Evolutionary conservation across 2,329 filamentous ascomycete species (phyloP).

Genomic region (Fusarium succisae): DNA sequence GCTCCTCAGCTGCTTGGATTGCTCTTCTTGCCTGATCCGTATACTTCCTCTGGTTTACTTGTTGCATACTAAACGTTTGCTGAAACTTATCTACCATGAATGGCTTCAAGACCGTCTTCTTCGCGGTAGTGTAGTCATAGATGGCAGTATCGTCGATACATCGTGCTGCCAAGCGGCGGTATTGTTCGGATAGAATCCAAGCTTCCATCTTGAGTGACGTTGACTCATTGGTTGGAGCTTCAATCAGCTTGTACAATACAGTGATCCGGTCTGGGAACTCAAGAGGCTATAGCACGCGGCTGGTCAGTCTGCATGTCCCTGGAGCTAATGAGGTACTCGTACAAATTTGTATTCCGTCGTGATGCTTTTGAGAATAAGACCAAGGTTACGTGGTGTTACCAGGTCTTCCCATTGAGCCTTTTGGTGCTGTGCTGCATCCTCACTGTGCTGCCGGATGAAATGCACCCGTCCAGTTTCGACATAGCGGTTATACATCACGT

Average conservation of each 20-base stretch:
- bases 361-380: slow-evolving; percentile 30
- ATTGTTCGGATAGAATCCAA: slow-evolving; percentile 19
- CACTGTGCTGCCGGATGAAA: slow-evolving; percentile 15
- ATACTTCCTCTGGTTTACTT: background rate
- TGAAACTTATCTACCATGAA: slow-evolving; percentile 31
- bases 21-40: background rate
- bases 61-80: slow-evolving; percentile 12
- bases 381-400: background rate
- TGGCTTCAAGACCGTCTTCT: slow-evolving; percentile 19
- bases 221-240: slow-evolving; percentile 18
- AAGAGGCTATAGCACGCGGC: background rate
- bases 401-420: slow-evolving; percentile 21
- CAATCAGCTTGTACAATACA: slow-evolving; percentile 19
- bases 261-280: slow-evolving; percentile 21
- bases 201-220: slow-evolving; percentile 29
- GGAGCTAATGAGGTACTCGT: fast-evolving
- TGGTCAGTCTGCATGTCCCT: background rate
- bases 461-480: slow-evolving; percentile 23
- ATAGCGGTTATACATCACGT: slow-evolving; percentile 33
- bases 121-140: slow-evolving; percentile 13
- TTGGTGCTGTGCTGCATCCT: slow-evolving; percentile 4
- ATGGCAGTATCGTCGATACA: slow-evolving; percentile 26
- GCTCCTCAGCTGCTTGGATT: background rate
- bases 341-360: slow-evolving; percentile 31
- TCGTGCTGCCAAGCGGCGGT: slow-evolving; percentile 21